Base-by-base conservation (phyloP, 768 basidiomycete genomes). In the Mycena belliarum region DNA sequence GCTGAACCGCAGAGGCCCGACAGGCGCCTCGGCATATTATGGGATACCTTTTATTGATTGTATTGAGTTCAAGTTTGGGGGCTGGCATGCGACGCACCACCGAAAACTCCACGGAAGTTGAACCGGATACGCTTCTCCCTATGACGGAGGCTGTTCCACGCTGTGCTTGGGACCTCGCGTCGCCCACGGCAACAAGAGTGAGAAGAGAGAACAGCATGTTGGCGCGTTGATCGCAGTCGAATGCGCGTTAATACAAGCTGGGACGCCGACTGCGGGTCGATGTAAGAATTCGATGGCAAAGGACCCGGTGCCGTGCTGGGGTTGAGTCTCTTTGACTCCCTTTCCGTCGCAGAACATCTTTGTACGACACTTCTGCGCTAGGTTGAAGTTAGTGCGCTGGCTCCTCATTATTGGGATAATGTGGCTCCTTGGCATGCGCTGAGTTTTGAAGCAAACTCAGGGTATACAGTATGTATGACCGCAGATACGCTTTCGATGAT, bases 21-120 rank as follows among this genome's bases (percentile, higher is more conserved):
- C 51, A 16, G 84, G 83, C 10, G 82, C 79, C 58, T 84, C 76
- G 28, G 80, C 82, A 53, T 73, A 86, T 1, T 73, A 86, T 1
- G 82, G 83, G 41, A 86, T 82, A 18, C 77, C 82, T 76, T 55
- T 16, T 21, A 18, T 44, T 11, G 10, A 25, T 7, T 28, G n/a
- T 10, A 38, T 18, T 15, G 21, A 24, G 18, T 16, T 32, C 24
- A 8, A 32, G 29, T 3, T 5, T 7, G 14, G 25, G 12, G 2
- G 1, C 25, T 23, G 23, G 15, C 6, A 37, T 2, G 28, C 18
- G 45, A 54, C 66, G 35, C 51, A 79, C 80, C 79, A 21, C 79
- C 79, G 66, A 79, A 81, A 68, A 81, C n/a, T 72, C 67, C 20
- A 76, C 3, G 5, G 60, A 2, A n/a, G n/a, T n/a, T 54, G 10